Base-by-base conservation (phyloP, 2,329 filamentous ascomycete species). In the Ophiosphaerella narmari region DNA sequence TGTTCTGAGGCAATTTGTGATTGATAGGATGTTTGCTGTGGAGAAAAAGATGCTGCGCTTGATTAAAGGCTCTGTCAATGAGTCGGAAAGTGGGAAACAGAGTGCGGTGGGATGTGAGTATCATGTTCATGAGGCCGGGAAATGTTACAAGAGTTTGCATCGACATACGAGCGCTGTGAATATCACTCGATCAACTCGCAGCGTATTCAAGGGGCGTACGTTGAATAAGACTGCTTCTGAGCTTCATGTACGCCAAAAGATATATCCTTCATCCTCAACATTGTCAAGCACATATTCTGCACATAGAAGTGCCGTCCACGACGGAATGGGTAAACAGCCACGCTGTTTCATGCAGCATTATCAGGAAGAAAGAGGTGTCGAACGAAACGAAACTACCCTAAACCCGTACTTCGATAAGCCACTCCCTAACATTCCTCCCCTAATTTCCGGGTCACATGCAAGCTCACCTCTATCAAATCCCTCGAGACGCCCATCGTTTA, bases 21-120 rank as follows among this genome's bases (percentile, higher is more conserved):
- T 49, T 5, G 49, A 59, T n/a, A 49, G 14, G 11, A 59, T 59
- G 51, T 59, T 59, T 13, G 47, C 46, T 8, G 34, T 49, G 1
- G 51, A 57, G 6, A 39, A 43, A 23, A 50, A 31, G 11, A 53
- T 59, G 51, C 12, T 57, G n/a, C 14, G 35, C 13, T 47, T 55
- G 48, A 26, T 57, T 9, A 46, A 49, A 6, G 50, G 53, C 3
- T 44, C n/a, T 8, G 39, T 29, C 26, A 7, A 29, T 29, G 26
- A 29, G 6, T 13, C 39, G 37, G 9, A 23, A 23, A 26, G 16
- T 5, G 3, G 24, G 16, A 0, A 14, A 4, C 2, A 12, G n/a
- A 16, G 16, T 24, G 18, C 6, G 2, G 26, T 14, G 2, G 36
- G 45, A 0, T 56, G 55, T 16, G 35, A 56, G 3, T 59, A 59